A percentile compares a stretch with the other conserved stretches of the same genome.
These are phyloP conservation scores for Astrothelium macrocarpum DNA, from an alignment of 495 filamentous ascomycete species.

Conservation along the genomic window DNA sequence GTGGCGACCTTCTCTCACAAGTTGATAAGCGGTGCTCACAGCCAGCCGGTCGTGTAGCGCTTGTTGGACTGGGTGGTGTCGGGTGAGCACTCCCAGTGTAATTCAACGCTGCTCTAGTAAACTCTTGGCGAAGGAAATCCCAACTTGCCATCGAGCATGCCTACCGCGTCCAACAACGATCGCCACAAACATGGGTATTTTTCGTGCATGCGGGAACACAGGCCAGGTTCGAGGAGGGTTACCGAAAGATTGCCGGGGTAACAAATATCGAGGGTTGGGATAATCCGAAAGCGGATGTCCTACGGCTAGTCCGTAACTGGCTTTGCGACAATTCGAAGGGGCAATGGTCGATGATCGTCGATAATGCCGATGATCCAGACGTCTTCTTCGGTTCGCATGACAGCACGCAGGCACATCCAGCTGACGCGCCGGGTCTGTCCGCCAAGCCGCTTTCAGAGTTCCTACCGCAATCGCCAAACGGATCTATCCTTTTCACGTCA, in stretches of 20 bases:
- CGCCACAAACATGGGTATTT: constrained; percentile 38
- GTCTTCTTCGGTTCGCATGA: constrained; percentile 21
- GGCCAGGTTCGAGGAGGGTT: constrained; percentile 36
- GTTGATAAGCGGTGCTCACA: constrained; percentile 26
- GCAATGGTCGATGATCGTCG: constrained; percentile 37
- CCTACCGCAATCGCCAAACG: constrained; percentile 28
- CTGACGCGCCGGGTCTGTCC: neutral
- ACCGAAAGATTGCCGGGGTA: constrained; percentile 32
- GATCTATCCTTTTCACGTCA: constrained; percentile 37
- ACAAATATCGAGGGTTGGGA: constrained; percentile 30
- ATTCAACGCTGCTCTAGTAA: neutral
- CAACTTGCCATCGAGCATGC: constrained; percentile 41
- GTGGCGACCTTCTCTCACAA: constrained; percentile 28
- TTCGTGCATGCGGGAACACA: constrained; percentile 39
- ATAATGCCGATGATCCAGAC: constrained; percentile 37
- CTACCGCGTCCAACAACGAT: constrained; percentile 30
- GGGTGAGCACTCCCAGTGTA: constrained; percentile 28
- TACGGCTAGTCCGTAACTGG: constrained; percentile 36
- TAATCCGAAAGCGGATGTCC: constrained; percentile 35
- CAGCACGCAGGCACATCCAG: constrained; percentile 11
- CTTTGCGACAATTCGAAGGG: constrained; percentile 18
- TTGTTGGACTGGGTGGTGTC: constrained; percentile 40
- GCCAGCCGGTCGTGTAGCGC: constrained; percentile 23
- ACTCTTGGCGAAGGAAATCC: constrained; percentile 28
- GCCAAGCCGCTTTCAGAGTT: neutral